Evolutionary conservation across 1,139 yeast genomes (phyloP).

Genomic region (Oligophagozyma castellii): DNA sequence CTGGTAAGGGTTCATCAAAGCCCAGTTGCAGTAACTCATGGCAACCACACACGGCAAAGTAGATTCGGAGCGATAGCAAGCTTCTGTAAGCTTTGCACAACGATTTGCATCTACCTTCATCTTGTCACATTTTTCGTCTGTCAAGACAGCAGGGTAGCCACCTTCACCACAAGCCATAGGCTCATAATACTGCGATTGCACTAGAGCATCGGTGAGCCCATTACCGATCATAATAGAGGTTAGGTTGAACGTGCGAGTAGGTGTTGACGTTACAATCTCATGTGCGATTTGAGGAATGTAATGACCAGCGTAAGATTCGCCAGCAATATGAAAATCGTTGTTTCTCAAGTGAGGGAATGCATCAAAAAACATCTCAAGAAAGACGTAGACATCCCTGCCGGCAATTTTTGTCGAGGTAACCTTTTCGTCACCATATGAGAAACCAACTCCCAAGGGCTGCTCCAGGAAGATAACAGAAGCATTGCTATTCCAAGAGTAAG

Average conservation of each 20-base stretch:
- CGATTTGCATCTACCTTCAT: slow-evolving; percentile 68
- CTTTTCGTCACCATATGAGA: slow-evolving; percentile 48
- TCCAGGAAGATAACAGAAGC: slow-evolving; percentile 87
- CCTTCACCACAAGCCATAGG: slow-evolving; percentile 98
- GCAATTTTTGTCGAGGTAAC: slow-evolving; percentile 78
- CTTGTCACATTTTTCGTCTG: slow-evolving; percentile 55
- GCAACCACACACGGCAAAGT: slow-evolving; percentile 94
- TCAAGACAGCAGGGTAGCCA: slow-evolving; percentile 71
- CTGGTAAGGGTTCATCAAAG: slow-evolving; percentile 76
- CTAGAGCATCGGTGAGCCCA: slow-evolving; percentile 87
- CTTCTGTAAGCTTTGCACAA: slow-evolving; percentile 64
- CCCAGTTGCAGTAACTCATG: slow-evolving; percentile 78
- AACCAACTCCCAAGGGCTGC: slow-evolving; percentile 92
- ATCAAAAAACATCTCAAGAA: slow-evolving; percentile 77
- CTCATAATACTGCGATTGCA: slow-evolving; percentile 77
- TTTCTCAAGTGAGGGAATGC: slow-evolving; percentile 75
- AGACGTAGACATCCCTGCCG: slow-evolving; percentile 85
- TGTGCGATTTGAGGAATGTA: slow-evolving; percentile 88
- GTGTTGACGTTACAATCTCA: slow-evolving; percentile 53
- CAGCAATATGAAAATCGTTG: slow-evolving; percentile 74
- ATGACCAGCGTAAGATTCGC: slow-evolving; percentile 98
- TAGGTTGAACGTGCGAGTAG: slow-evolving; percentile 69
- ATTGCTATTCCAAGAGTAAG: slow-evolving; percentile 76
- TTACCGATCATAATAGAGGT: slow-evolving; percentile 88
- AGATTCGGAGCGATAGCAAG: slow-evolving; percentile 67